These are phyloP conservation scores for Ceratobasidium sp. DNA, from an alignment of 1,284 basidiomycete species.

Conservation along the genomic window DNA sequence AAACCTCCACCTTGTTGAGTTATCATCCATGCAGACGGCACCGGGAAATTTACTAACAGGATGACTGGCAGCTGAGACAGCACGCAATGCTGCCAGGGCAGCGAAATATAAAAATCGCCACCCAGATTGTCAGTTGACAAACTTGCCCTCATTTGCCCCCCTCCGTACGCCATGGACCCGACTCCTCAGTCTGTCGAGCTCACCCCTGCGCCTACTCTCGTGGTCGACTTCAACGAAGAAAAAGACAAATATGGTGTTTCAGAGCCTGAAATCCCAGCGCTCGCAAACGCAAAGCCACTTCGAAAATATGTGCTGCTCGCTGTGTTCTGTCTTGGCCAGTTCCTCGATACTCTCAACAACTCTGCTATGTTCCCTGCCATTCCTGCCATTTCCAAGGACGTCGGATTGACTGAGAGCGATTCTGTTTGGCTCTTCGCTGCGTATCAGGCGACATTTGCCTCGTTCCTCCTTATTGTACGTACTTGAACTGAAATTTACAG, in stretches of 20 bases:
- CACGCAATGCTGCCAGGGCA: not conserved
- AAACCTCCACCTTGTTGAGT: slow-evolving; percentile 11
- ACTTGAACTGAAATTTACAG: not conserved
- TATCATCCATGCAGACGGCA: not conserved
- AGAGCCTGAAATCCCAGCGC: slow-evolving; percentile 21
- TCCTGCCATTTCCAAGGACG: slow-evolving; percentile 54
- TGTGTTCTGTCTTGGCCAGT: slow-evolving; percentile 63
- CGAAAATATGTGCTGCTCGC: slow-evolving; percentile 58
- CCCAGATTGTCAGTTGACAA: not conserved
- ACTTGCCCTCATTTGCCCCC: not conserved
- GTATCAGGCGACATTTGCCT: slow-evolving; percentile 38
- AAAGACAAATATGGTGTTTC: not conserved
- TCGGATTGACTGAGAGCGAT: slow-evolving; percentile 48
- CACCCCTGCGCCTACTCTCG: slow-evolving; percentile 30
- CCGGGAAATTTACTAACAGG: too few relatives aligned
- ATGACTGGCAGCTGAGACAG: not conserved
- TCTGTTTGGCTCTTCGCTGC: slow-evolving; percentile 46
- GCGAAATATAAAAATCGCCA: slow-evolving; percentile 1
- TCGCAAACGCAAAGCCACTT: slow-evolving; percentile 1
- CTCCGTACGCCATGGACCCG: not conserved
- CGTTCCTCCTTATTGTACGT: slow-evolving; percentile 44
- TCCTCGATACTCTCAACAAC: slow-evolving; percentile 66
- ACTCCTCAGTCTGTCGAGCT: slow-evolving; percentile 24
- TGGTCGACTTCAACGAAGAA: not conserved
- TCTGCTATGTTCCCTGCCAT: slow-evolving; percentile 64